phyloP scores from a whole-genome alignment of 495 filamentous ascomycete genomes.

The Lichenothelia convexa region DNA sequence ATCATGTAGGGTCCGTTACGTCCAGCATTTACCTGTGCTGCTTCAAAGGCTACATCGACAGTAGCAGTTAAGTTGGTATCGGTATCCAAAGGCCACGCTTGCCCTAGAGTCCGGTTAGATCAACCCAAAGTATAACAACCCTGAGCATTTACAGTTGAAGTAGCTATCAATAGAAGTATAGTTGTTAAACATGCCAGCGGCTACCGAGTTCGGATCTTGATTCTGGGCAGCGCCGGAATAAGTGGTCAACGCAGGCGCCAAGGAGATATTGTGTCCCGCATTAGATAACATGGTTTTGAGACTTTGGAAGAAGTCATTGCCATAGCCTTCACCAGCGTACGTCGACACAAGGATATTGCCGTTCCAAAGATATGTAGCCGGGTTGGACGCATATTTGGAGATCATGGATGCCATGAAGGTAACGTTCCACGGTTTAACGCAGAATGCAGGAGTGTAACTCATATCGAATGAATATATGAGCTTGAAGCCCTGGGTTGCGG shows the following conservation, averaged over 20 bases:
- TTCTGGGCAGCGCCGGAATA: conserved; percentile 7
- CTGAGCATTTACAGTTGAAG: conserved; percentile 7
- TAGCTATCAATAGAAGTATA: conserved; percentile 10
- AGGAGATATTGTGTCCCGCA: conserved; percentile 4
- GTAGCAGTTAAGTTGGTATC: conserved; percentile 6
- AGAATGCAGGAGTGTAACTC: not conserved
- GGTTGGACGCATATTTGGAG: conserved; percentile 6
- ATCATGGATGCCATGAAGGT: conserved; percentile 11
- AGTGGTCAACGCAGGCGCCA: conserved; percentile 9
- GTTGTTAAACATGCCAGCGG: conserved; percentile 2
- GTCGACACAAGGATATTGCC: conserved; percentile 14
- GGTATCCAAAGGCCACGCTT: conserved; percentile 12
- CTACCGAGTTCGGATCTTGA: conserved; percentile 2
- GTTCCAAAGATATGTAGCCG: conserved; percentile 10
- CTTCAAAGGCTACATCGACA: conserved; percentile 11
- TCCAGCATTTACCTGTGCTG: conserved; percentile 7
- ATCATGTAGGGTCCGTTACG: conserved; percentile 13
- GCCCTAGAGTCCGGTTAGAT: conserved; percentile 4
- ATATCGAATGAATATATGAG: conserved; percentile 4
- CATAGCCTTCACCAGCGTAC: conserved; percentile 13
- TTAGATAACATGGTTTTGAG: conserved; percentile 5
- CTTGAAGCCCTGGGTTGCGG: conserved; percentile 4
- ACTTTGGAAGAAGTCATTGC: conserved; percentile 12
- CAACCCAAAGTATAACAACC: not conserved
- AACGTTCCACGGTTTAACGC: conserved; percentile 9